Evolutionary conservation across 192 early-diverging fungal genomes (phyloP).

Genomic region (Kappamyces sp.): DNA sequence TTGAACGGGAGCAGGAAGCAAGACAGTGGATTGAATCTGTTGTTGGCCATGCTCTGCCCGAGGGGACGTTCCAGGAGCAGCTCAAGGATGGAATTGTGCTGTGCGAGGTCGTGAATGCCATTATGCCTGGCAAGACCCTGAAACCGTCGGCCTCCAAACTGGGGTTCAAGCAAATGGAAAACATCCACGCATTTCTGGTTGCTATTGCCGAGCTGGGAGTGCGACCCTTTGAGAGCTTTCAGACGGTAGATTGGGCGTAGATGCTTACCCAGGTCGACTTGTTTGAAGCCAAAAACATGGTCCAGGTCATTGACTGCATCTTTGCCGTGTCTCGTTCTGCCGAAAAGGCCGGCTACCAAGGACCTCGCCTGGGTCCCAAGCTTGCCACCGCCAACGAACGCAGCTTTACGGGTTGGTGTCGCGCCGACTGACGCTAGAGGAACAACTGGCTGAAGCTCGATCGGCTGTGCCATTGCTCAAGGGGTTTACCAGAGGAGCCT

Average conservation of each 20-base stretch:
- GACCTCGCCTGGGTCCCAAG: constrained; percentile 55
- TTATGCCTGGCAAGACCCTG: constrained; percentile 22
- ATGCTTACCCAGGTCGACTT: too few species aligned
- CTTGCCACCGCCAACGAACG: constrained; percentile 50
- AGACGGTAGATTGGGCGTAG: constrained; percentile 38
- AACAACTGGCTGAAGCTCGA: constrained; percentile 45
- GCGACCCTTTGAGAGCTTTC: constrained; percentile 62
- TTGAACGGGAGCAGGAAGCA: constrained; percentile 6
- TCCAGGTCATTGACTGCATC: constrained; percentile 55
- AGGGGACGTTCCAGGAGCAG: constrained; percentile 39
- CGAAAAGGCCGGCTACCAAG: constrained; percentile 43
- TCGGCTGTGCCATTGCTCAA: constrained; percentile 19
- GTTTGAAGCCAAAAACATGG: constrained; percentile 67
- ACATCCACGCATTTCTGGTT: constrained; percentile 32
- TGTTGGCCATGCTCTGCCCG: neutral
- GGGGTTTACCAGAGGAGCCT: constrained; percentile 14
- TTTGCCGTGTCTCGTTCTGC: constrained; percentile 65
- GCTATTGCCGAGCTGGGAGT: constrained; percentile 37
- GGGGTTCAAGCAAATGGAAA: constrained; percentile 42
- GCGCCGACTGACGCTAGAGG: too few species aligned
- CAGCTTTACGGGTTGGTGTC: constrained; percentile 48
- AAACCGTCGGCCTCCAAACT: constrained; percentile 22
- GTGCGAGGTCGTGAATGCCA: constrained; percentile 42
- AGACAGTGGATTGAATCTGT: constrained; percentile 7
- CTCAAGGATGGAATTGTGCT: constrained; percentile 65